Conservation (phyloP, 2,329 filamentous ascomycete genomes). For the Colletotrichum spinosum region DNA sequence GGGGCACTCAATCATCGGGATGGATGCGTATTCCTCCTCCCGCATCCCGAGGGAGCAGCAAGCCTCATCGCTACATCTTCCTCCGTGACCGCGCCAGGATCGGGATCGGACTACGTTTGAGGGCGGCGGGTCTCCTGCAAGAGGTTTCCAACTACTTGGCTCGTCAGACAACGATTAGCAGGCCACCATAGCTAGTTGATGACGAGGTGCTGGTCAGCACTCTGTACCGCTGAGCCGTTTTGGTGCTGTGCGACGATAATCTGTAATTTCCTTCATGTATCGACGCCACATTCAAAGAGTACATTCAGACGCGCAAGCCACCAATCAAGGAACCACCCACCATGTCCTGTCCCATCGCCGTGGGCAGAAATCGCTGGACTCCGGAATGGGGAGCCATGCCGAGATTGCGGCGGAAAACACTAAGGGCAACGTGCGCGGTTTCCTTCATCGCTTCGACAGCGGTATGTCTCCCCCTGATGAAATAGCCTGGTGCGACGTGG, state of each 20-base stretch:
- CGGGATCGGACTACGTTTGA: too few species aligned
- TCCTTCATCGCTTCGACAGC: background rate
- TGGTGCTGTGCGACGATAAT: too few species aligned
- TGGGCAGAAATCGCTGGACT: slow-evolving; percentile 28
- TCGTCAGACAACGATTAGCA: slow-evolving; percentile 5
- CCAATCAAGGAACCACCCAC: too few species aligned
- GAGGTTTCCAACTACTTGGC: slow-evolving; percentile 22
- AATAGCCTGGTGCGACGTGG: slow-evolving; percentile 2
- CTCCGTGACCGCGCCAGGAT: too few species aligned
- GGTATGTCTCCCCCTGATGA: slow-evolving; percentile 10
- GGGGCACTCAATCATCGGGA: too few species aligned
- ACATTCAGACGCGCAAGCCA: too few species aligned
- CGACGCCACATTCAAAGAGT: too few species aligned
- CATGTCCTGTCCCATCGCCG: background rate
- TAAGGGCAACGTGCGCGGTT: slow-evolving; percentile 22
- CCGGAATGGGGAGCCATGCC: slow-evolving; percentile 32
- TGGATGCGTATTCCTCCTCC: slow-evolving; percentile 7
- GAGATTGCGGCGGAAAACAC: slow-evolving; percentile 14
- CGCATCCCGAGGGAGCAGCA: slow-evolving; percentile 18
- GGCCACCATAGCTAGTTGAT: too few species aligned
- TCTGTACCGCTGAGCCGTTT: too few species aligned
- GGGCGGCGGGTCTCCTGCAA: too few species aligned
- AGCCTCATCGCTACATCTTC: slow-evolving; percentile 4
- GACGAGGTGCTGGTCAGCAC: too few species aligned
- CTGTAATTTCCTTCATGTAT: too few species aligned